Percentiles rank a stretch among this genome's conserved stretches.
These are phyloP conservation scores for Aotearoamyces nothofagi DNA, from an alignment of 2,329 filamentous ascomycete species.

Conservation along the genomic window DNA sequence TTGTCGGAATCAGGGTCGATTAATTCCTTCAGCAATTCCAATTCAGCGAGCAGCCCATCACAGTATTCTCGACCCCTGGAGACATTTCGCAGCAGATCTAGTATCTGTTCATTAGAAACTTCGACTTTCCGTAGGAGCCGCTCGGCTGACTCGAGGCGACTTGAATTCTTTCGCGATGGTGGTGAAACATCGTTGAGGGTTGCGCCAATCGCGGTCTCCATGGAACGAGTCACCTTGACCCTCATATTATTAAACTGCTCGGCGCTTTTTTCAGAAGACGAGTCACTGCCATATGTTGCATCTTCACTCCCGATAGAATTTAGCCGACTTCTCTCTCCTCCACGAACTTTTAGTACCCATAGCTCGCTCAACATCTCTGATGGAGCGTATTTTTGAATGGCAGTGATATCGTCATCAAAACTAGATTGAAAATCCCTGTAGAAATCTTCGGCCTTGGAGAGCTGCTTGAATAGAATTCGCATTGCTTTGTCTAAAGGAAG, in stretches of 20 bases:
- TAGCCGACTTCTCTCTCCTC: constrained; percentile 5
- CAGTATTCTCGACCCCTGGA: constrained; percentile 8
- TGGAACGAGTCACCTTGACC: neutral
- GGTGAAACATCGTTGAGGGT: neutral
- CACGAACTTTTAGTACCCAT: constrained; percentile 7
- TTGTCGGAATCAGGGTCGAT: constrained; percentile 8
- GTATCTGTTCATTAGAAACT: constrained; percentile 6
- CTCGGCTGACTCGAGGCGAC: constrained; percentile 4
- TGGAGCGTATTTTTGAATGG: constrained; percentile 7
- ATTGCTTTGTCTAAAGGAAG: constrained; percentile 8
- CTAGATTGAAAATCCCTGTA: constrained; percentile 9
- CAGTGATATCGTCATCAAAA: constrained; percentile 8
- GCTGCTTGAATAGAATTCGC: constrained; percentile 5
- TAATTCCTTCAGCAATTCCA: constrained; percentile 8
- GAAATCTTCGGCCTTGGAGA: constrained; percentile 9
- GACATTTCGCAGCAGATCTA: constrained; percentile 6
- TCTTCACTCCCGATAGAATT: constrained; percentile 2
- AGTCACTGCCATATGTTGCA: constrained; percentile 1
- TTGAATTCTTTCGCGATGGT: constrained; percentile 2
- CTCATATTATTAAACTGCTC: neutral
- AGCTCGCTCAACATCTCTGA: constrained; percentile 5
- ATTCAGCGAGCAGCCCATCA: constrained; percentile 8
- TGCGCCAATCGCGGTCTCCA: neutral
- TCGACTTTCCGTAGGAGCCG: constrained; percentile 9
- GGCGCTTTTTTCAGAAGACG: neutral